Percentiles rank a stretch among this genome's conserved stretches.
phyloP scores from a whole-genome alignment of 352 stramenopile genomes.

The Halophytophthora polymorphica region DNA sequence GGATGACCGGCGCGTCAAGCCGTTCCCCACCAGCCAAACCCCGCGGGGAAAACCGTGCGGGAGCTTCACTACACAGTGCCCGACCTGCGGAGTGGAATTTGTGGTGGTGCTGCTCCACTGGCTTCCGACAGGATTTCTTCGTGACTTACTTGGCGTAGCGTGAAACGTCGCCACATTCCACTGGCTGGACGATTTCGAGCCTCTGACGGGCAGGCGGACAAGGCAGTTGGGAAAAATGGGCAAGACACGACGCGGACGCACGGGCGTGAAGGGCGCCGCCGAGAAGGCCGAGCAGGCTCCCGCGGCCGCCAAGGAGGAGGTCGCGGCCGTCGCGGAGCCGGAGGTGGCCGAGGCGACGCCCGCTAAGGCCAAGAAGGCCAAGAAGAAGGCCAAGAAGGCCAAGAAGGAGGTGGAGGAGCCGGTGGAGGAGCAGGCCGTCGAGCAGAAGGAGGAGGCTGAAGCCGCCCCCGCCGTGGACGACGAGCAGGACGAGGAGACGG shows the following conservation, averaged over 20 bases:
- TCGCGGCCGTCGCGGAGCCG: constrained; percentile 9
- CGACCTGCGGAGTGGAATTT: constrained; percentile 10
- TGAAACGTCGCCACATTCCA: constrained; percentile 41
- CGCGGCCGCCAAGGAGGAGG: constrained; percentile 3
- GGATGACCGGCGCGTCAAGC: not conserved
- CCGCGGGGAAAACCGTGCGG: constrained; percentile 1
- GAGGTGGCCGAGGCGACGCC: constrained; percentile 3
- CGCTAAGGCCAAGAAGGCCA: constrained; percentile 18
- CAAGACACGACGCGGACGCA: constrained; percentile 27
- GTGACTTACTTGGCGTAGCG: not conserved
- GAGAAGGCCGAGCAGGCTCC: constrained; percentile 12
- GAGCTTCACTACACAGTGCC: constrained; percentile 13
- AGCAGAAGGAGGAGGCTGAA: constrained; percentile 16
- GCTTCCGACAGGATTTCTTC: not conserved
- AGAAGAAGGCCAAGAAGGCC: constrained; percentile 40
- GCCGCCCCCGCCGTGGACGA: constrained; percentile 26
- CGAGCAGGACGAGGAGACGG: constrained; percentile 57
- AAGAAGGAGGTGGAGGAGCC: constrained; percentile 30
- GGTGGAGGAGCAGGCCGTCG: constrained; percentile 19
- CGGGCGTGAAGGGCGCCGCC: constrained; percentile 7
- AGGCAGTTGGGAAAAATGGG: constrained; percentile 31
- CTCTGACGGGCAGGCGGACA: not conserved
- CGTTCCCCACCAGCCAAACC: constrained; percentile 44
- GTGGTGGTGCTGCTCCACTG: not conserved
- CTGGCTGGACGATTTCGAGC: constrained; percentile 8